phyloP scores from a whole-genome alignment of 2,329 filamentous ascomycete genomes.

The Didymella pinodella region DNA sequence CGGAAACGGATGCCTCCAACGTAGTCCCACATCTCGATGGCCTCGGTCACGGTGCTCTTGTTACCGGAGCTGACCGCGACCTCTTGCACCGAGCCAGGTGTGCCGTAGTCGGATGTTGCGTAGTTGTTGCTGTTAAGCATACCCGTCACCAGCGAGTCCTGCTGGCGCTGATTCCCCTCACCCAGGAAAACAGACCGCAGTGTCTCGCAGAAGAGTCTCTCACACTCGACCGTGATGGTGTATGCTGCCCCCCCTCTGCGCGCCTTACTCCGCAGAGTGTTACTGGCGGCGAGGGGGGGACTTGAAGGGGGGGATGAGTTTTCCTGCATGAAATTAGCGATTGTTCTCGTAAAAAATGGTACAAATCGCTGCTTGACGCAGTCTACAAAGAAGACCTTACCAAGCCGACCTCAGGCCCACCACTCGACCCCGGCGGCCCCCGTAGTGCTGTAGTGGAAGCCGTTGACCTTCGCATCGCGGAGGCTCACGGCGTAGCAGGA shows the following conservation, averaged over 20 bases:
- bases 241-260: constrained; percentile 88
- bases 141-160: constrained; percentile 89
- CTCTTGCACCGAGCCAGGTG: constrained; percentile 37
- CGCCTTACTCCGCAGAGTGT: constrained; percentile 56
- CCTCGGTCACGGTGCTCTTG: constrained; percentile 61
- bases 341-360: neutral
- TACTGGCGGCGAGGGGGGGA: constrained; percentile 83
- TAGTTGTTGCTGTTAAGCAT: constrained; percentile 56
- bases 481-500: constrained; percentile 87
- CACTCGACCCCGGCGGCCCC: constrained; percentile 70
- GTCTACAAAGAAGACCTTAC: constrained; percentile 34
- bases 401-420: constrained; percentile 57
- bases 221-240: constrained; percentile 99
- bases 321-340: constrained; percentile 63
- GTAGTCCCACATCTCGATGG: constrained; percentile 87
- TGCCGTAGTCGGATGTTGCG: constrained; percentile 44
- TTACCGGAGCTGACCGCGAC: constrained; percentile 21
- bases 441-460: constrained; percentile 96
- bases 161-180: constrained; percentile 81
- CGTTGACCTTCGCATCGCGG: constrained; percentile 68
- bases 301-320: constrained; percentile 85
- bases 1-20: constrained; percentile 83
- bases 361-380: no score
- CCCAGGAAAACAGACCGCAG: constrained; percentile 93
- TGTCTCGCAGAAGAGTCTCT: constrained; percentile 99